A percentile compares a stretch with the other conserved stretches of the same genome.
Evolutionary conservation across 2,329 filamentous ascomycete species (phyloP).

Genomic region (Cercospora sesami): DNA sequence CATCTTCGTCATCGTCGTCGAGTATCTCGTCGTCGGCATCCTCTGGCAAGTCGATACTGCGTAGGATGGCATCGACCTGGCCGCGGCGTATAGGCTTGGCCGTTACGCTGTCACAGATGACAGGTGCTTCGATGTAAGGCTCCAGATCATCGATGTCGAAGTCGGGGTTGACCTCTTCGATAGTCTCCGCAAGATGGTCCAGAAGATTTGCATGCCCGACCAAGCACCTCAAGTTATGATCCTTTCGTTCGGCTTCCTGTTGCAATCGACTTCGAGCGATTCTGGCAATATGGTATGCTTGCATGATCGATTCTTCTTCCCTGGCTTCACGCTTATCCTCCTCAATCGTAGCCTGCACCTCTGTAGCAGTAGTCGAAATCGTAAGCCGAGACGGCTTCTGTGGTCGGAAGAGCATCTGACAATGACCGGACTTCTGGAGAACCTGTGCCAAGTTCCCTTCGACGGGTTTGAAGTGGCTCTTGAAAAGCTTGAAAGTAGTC

Average conservation of each 20-base stretch:
- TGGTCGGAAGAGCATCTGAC: not conserved
- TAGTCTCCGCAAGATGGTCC: slow-evolving; percentile 8
- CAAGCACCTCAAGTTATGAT: slow-evolving; percentile 9
- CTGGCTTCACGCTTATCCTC: not conserved
- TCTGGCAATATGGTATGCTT: slow-evolving; percentile 9
- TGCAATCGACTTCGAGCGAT: slow-evolving; percentile 8
- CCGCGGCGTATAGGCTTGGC: not conserved
- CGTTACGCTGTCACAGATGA: not conserved
- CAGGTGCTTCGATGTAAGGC: not conserved
- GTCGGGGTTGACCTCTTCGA: slow-evolving; percentile 5
- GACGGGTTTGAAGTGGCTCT: not conserved
- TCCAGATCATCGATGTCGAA: slow-evolving; percentile 7
- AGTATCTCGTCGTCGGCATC: not conserved
- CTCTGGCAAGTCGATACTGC: slow-evolving; percentile 1
- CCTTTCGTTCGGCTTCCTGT: slow-evolving; percentile 5
- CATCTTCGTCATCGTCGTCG: slow-evolving; percentile 3
- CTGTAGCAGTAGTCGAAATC: not conserved
- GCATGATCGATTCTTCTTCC: not conserved
- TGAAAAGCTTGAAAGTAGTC: not conserved
- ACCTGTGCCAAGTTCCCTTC: not conserved
- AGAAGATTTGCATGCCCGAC: slow-evolving; percentile 13
- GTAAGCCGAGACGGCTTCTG: not conserved
- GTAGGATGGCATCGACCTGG: slow-evolving; percentile 7
- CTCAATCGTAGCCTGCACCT: not conserved
- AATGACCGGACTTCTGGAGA: not conserved